Conservation (phyloP, 345 rosid genomes). For the Euphorbia lathyris region DNA sequence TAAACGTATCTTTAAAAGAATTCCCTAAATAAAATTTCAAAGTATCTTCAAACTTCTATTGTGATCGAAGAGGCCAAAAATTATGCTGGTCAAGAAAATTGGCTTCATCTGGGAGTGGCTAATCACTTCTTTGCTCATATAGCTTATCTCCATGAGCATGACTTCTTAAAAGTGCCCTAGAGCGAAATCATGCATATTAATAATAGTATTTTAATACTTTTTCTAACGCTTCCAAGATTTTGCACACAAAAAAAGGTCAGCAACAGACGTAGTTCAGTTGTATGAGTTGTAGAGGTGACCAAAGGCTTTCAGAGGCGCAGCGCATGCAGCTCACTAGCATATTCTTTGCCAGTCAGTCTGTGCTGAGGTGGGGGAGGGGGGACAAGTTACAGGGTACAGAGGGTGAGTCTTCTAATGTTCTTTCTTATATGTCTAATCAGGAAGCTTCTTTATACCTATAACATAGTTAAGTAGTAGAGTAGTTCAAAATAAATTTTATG, state of each 20-base stretch:
- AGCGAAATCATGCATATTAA: neutral
- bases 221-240: slow-evolving; percentile 1
- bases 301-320: too few species aligned
- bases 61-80: neutral
- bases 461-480: too few species aligned
- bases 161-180: neutral
- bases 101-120: neutral
- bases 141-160: neutral
- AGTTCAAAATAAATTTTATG: neutral
- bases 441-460: too few species aligned
- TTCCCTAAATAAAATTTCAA: neutral
- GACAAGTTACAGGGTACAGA: too few species aligned
- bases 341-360: too few species aligned
- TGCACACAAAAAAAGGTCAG: neutral
- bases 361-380: too few species aligned
- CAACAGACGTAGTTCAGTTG: too few species aligned
- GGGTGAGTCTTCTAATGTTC: too few species aligned
- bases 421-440: too few species aligned
- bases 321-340: too few species aligned
- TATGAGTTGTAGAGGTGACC: too few species aligned
- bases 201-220: neutral
- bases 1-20: neutral
- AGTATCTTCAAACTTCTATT: neutral
- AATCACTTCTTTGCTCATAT: neutral
- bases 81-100: neutral